Evolutionary conservation across 805 yeast species (phyloP), one percentile per base, ranked within the genome.

Genomic region (Kodamaea restingae): DNA sequence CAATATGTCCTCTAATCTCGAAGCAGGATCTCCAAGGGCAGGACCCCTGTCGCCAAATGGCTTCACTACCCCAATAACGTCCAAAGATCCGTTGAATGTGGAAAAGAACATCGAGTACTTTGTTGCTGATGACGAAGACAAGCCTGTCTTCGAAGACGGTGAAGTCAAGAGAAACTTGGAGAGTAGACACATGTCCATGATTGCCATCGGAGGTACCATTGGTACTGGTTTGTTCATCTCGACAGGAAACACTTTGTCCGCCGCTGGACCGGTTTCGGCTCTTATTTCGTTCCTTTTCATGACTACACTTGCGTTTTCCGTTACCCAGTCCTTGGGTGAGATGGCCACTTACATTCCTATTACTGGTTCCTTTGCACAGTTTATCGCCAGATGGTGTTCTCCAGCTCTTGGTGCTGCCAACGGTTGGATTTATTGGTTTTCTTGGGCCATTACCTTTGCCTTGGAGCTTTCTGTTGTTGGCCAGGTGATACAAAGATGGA

Each of bases 311-410:
- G 86, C 80, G 0, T 80, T 68, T 51, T 71, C 76, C 10, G 84
- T 83, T 37, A 78, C 85, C 15, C 88, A 82, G 55, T 73, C 83
- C 3, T 63, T 84, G 41, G 90, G 88, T 52, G 91, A 84, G 59
- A 81, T 84, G 90, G 88, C 88, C 36, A 82, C 88, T 7, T 80
- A 73, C 47, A 78, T 83, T 12, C 90, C 90, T 7, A 75, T 80
- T 30, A 65, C 81, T 4, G 80, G 80, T 40, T 80, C 87, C 0
- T 81, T 82, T 60, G 75, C 84, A 21, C 84, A 80, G 33, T 83
- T 82, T 55, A 71, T 81, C n/a, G 68, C 82, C 9, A 67, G 84
- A 49, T 83, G 81, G 66, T 58, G 81, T 21, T 77, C 83, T 4
- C 83, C 81, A n/a, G 76, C 88, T 6, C 57, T 80, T 28, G 91